Evolutionary conservation across 1,139 yeast species (phyloP).

Genomic region (Yamadazyma pseudoaaseri): DNA sequence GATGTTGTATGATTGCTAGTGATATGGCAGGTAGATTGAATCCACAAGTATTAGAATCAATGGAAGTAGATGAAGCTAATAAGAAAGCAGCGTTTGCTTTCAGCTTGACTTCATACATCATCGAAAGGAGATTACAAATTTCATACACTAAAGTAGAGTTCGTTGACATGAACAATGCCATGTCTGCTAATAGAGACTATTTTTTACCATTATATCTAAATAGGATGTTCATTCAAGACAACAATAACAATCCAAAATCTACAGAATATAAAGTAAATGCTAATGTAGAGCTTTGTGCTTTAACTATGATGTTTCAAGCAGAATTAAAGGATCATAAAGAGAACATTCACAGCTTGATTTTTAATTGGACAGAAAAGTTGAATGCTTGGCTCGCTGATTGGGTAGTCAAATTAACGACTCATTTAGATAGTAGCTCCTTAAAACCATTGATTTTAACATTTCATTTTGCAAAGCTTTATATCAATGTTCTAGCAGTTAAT

Average conservation of each 20-base stretch:
- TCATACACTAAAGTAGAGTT: conserved; percentile 9
- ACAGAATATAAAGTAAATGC: conserved; percentile 10
- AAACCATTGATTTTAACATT: conserved; percentile 8
- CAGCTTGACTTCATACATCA: conserved; percentile 9
- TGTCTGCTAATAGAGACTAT: conserved; percentile 9
- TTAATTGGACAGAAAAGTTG: conserved; percentile 7
- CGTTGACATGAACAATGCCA: conserved; percentile 6
- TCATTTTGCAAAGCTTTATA: conserved; percentile 8
- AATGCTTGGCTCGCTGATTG: conserved; percentile 11
- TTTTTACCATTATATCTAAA: conserved; percentile 9
- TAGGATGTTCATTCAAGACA: conserved; percentile 5
- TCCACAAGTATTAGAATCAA: conserved; percentile 7
- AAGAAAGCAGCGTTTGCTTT: conserved; percentile 10
- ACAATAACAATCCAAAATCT: conserved; percentile 3
- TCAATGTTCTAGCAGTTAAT: conserved; percentile 8
- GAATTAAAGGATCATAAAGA: not conserved
- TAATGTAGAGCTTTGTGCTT: conserved; percentile 9
- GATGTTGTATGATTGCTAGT: conserved; percentile 10
- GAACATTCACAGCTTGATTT: conserved; percentile 3
- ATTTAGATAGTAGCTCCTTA: conserved; percentile 7
- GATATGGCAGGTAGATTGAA: conserved; percentile 10
- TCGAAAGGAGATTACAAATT: conserved; percentile 10
- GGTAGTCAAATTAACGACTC: conserved; percentile 8
- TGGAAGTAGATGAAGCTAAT: conserved; percentile 3
- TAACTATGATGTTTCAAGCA: conserved; percentile 8